Percentiles rank a stretch among this genome's conserved stretches.
phyloP scores from a whole-genome alignment of 768 basidiomycete genomes.

The Serendipita sp. region DNA sequence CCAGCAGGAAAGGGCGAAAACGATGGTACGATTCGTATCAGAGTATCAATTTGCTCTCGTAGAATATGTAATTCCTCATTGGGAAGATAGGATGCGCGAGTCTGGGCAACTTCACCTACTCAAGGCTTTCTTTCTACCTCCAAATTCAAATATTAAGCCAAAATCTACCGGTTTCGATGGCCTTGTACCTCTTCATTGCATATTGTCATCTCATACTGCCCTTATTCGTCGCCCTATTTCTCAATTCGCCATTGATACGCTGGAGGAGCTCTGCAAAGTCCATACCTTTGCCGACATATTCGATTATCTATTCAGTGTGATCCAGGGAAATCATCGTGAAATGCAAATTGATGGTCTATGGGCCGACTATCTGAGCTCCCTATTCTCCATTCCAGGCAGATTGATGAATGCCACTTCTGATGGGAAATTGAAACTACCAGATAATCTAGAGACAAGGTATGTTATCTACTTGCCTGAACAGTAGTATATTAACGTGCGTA shows the following conservation, averaged over 20 bases:
- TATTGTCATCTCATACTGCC: slow-evolving; percentile 38
- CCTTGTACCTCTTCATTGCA: slow-evolving; percentile 30
- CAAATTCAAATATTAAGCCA: slow-evolving; percentile 33
- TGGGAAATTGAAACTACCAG: slow-evolving; percentile 25
- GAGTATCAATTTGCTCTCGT: slow-evolving; percentile 50
- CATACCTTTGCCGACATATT: slow-evolving; percentile 62
- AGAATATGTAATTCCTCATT: slow-evolving; percentile 49
- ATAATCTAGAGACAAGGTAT: slow-evolving; percentile 27
- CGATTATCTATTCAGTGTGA: slow-evolving; percentile 28
- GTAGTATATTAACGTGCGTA: too few species aligned
- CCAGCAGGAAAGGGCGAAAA: slow-evolving; percentile 23
- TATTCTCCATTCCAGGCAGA: slow-evolving; percentile 55
- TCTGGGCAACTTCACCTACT: slow-evolving; percentile 30
- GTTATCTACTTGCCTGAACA: neutral
- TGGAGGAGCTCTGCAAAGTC: slow-evolving; percentile 37
- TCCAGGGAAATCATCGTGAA: slow-evolving; percentile 1
- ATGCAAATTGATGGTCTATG: slow-evolving; percentile 31
- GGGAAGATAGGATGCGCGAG: slow-evolving; percentile 42
- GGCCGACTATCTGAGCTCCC: slow-evolving; percentile 59
- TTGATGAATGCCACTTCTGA: slow-evolving; percentile 53
- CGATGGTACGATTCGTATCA: slow-evolving; percentile 27
- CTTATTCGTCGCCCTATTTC: slow-evolving; percentile 37
- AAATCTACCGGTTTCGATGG: slow-evolving; percentile 30
- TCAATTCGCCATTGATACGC: slow-evolving; percentile 33
- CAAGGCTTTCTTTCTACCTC: slow-evolving; percentile 60